Conservation (phyloP, 495 filamentous ascomycete genomes). For the Trichoderma reesei region DNA sequence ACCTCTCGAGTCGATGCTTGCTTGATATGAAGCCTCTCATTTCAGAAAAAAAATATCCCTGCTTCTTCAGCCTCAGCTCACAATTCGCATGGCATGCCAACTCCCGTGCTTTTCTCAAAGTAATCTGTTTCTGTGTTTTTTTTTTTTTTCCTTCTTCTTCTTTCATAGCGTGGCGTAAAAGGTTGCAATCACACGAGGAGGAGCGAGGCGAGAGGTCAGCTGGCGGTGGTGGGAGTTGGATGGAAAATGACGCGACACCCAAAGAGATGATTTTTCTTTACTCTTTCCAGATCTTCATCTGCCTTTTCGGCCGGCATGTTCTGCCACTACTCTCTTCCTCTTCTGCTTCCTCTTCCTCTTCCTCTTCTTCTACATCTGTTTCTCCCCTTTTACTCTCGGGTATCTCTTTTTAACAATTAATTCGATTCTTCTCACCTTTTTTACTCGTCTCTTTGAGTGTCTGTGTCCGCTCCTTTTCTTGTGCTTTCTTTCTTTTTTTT, state of each 20-base stretch:
- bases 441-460: not conserved
- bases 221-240: not conserved
- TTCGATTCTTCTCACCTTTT: not conserved
- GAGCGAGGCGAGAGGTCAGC: not conserved
- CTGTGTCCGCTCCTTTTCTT: not conserved
- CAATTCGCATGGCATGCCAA: not conserved
- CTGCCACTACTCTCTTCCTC: not conserved
- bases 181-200: not conserved
- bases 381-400: not conserved
- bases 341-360: not conserved
- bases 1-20: not conserved
- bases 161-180: constrained; percentile 6
- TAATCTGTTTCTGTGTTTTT: not conserved
- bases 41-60: not conserved
- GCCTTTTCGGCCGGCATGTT: not conserved
- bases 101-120: not conserved
- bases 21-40: not conserved
- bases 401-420: not conserved
- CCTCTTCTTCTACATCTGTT: not conserved
- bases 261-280: not conserved
- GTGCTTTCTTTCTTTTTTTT: no score
- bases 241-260: not conserved
- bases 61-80: not conserved
- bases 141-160: not conserved
- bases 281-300: no score